Evolutionary conservation across 495 filamentous ascomycete species (phyloP).

Genomic region (Penicillium roqueforti): DNA sequence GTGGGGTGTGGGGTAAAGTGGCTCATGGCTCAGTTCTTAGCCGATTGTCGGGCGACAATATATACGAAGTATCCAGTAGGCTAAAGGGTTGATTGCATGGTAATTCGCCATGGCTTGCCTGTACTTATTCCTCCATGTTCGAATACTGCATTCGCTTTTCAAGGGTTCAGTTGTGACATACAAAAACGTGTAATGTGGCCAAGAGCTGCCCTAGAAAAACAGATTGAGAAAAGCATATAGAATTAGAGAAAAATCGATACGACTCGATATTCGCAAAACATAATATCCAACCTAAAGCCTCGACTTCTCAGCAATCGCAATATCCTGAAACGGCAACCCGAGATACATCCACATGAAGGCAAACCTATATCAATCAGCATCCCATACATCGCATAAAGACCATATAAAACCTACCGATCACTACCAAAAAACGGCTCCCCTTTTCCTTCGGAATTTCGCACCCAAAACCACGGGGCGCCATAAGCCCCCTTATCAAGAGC

Average conservation of each 20-base stretch:
- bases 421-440: constrained; percentile 74
- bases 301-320: constrained; percentile 23
- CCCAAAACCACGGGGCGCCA: constrained; percentile 73
- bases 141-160: too few species aligned
- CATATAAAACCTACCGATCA: constrained; percentile 50
- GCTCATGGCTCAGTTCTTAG: constrained; percentile 19
- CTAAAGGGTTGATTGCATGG: too few species aligned
- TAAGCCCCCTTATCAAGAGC: constrained; percentile 61
- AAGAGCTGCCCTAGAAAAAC: too few species aligned
- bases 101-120: too few species aligned
- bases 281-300: constrained; percentile 11
- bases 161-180: too few species aligned
- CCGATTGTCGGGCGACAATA: background rate
- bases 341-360: constrained; percentile 42
- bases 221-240: too few species aligned
- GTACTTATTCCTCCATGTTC: too few species aligned
- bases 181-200: too few species aligned
- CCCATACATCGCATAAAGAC: constrained; percentile 11
- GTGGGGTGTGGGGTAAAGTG: constrained; percentile 24
- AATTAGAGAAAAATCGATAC: too few species aligned
- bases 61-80: too few species aligned
- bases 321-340: constrained; percentile 35
- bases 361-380: constrained; percentile 20
- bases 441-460: constrained; percentile 52
- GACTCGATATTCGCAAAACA: too few species aligned